Evolutionary conservation across 768 basidiomycete genomes (phyloP), one percentile per base, ranked within the genome.

Genomic region (Mycena galopus): DNA sequence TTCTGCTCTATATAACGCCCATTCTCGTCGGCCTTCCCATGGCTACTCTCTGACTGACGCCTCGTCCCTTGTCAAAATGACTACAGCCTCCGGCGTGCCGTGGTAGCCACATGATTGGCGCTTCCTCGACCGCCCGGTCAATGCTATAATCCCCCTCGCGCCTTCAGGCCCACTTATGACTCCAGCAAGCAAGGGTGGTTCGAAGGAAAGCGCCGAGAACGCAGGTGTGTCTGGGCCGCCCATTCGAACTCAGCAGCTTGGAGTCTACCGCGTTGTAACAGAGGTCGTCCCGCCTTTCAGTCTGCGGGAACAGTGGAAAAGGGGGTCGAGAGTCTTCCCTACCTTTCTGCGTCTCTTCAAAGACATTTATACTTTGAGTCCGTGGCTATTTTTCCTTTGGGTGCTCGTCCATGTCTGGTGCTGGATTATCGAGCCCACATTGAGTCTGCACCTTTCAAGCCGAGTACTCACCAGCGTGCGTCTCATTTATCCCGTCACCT

Each of bases 261-360:
- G 73, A 29, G 70, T 72, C 14, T 72, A 72, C 44, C 74, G 74
- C n/a, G 23, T 75, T 2, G 64, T 72, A 30, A 71, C 70, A 47
- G 70, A 75, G 35, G 51, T 35, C 32, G 19, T 44, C 9, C 56
- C 66, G 16, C 50, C 58, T 12, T 25, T 64, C 42, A 68, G 47
- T 51, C 64, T 66, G 21, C 62, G 50, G 23, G 63, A 64, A 23
- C 55, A 65, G 17, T 75, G 74, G 74, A 71, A 75, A 19, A 56
- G 57, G 39, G 35, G 44, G 62, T 47, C 50, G 6, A 59, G n/a
- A 30, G 33, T 8, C 7, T 25, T 53, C 21, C 70, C 74, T 1
- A 69, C 67, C n/a, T 32, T 69, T 8, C 2, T 27, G 62, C 70
- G 74, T 17, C 67, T 75, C 27, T 7, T 55, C 6, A 60, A 37